Percentiles rank a stretch among this genome's conserved stretches.
These are phyloP conservation scores for Plectosphaerella sp. DNA, from an alignment of 2,329 filamentous ascomycete genomes.

Conservation along the genomic window DNA sequence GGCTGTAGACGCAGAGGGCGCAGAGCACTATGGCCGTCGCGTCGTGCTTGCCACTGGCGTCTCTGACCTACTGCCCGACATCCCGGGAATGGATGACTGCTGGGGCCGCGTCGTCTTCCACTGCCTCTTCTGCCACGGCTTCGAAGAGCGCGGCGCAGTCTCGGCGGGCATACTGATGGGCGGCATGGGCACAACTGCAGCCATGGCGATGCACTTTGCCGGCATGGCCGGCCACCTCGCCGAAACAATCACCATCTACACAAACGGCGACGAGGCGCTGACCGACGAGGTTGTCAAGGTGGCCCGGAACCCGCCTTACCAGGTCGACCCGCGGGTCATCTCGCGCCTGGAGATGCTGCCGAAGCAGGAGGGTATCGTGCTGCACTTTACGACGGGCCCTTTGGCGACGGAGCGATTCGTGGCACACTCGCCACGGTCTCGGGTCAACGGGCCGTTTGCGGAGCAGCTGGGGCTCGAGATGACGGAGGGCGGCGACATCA, in stretches of 20 bases:
- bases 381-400: slow-evolving; percentile 35
- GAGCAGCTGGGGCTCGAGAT: slow-evolving; percentile 38
- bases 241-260: slow-evolving; percentile 44
- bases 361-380: slow-evolving; percentile 20
- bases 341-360: slow-evolving; percentile 20
- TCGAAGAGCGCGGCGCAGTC: slow-evolving; percentile 45
- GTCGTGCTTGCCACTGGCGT: slow-evolving; percentile 52
- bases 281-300: slow-evolving; percentile 20
- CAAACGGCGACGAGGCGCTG: slow-evolving; percentile 35
- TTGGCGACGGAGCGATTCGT: slow-evolving; percentile 33
- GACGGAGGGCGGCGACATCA: slow-evolving; percentile 36
- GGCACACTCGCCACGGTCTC: slow-evolving; percentile 28
- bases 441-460: slow-evolving; percentile 34
- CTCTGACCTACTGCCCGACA: slow-evolving; percentile 42
- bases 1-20: slow-evolving; percentile 33
- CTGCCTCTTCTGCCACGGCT: slow-evolving; percentile 57
- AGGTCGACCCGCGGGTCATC: slow-evolving; percentile 30
- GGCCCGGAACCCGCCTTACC: slow-evolving; percentile 26
- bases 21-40: slow-evolving; percentile 42
- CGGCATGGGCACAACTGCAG: slow-evolving; percentile 22
- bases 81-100: slow-evolving; percentile 49
- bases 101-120: slow-evolving; percentile 53
- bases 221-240: slow-evolving; percentile 40
- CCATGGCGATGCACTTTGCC: slow-evolving; percentile 31
- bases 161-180: slow-evolving; percentile 43